A percentile compares a stretch with the other conserved stretches of the same genome.
phyloP scores from a whole-genome alignment of 2,329 filamentous ascomycete species.

The Juglanconis juglandina region DNA sequence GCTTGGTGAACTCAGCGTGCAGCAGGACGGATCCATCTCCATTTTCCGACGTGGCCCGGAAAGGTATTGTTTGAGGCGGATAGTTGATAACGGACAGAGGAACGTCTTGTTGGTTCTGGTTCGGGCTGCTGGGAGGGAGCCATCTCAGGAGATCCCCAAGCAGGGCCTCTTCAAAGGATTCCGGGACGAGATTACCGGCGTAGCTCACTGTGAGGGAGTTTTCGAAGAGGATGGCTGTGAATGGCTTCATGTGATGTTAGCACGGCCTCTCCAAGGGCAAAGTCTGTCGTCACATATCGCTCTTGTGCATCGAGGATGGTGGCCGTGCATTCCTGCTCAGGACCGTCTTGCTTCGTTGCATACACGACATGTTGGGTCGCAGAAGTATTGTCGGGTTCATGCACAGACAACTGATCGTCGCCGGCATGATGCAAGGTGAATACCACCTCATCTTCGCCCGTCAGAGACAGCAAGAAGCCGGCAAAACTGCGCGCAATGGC shows the following conservation, averaged over 20 bases:
- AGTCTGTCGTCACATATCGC: neutral
- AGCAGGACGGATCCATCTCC: conserved; percentile 15
- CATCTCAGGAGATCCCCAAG: too few species aligned
- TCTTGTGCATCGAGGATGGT: neutral
- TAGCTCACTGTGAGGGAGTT: too few species aligned
- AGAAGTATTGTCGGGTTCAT: neutral
- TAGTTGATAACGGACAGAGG: too few species aligned
- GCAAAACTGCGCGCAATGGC: neutral
- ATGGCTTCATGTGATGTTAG: neutral
- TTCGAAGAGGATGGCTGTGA: neutral
- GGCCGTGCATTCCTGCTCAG: neutral
- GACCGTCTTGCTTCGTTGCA: neutral
- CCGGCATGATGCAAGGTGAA: neutral
- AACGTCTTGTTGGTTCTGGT: too few species aligned
- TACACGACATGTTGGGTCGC: neutral
- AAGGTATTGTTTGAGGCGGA: too few species aligned
- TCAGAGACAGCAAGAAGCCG: neutral
- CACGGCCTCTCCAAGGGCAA: neutral
- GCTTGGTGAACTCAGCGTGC: conserved; percentile 4
- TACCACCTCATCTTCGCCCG: neutral
- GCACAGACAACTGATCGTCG: too few species aligned
- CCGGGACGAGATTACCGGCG: too few species aligned
- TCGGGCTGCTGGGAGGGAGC: too few species aligned
- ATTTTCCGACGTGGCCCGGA: too few species aligned
- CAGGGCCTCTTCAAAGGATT: too few species aligned